Evolutionary conservation across 2,329 filamentous ascomycete genomes (phyloP).

Genomic region (Aphanoascus verrucosus): DNA sequence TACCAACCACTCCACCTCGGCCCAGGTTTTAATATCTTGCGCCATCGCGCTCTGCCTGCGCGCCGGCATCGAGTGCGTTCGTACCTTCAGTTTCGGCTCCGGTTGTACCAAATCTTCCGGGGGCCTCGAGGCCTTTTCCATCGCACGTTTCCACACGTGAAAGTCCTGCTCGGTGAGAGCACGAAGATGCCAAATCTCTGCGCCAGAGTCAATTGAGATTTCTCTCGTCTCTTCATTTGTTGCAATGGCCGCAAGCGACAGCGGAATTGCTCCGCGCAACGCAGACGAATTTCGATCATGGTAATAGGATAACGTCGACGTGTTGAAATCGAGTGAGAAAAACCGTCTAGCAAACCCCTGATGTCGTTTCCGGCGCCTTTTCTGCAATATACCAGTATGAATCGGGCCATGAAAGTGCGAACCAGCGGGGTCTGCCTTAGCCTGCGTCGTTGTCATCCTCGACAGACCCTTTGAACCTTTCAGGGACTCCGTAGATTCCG

Average conservation of each 20-base stretch:
- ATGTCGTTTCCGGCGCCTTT: conserved; percentile 83
- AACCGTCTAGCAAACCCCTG: conserved; percentile 88
- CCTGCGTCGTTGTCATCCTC: not conserved
- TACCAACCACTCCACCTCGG: conserved; percentile 71
- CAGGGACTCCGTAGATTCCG: conserved; percentile 43
- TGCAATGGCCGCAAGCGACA: conserved; percentile 82
- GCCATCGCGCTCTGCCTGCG: conserved; percentile 24
- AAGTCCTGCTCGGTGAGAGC: conserved; percentile 78
- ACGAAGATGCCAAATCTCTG: conserved; percentile 90
- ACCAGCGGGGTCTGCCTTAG: conserved; percentile 11
- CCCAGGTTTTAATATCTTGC: conserved; percentile 74
- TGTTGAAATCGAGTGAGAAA: conserved; percentile 91
- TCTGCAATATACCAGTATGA: conserved; percentile 75
- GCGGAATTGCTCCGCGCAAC: conserved; percentile 78
- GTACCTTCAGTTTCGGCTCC: conserved; percentile 24
- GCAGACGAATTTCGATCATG: conserved; percentile 89
- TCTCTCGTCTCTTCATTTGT: conserved; percentile 80
- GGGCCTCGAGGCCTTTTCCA: conserved; percentile 66
- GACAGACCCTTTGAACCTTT: conserved; percentile 25
- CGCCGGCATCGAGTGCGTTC: conserved; percentile 21
- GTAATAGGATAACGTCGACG: conserved; percentile 92
- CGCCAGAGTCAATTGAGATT: conserved; percentile 92
- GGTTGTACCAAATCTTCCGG: conserved; percentile 24
- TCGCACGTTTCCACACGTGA: conserved; percentile 69
- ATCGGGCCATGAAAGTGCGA: conserved; percentile 42